phyloP scores from a whole-genome alignment of 768 basidiomycete genomes.

The Boletus pseudopeckii region DNA sequence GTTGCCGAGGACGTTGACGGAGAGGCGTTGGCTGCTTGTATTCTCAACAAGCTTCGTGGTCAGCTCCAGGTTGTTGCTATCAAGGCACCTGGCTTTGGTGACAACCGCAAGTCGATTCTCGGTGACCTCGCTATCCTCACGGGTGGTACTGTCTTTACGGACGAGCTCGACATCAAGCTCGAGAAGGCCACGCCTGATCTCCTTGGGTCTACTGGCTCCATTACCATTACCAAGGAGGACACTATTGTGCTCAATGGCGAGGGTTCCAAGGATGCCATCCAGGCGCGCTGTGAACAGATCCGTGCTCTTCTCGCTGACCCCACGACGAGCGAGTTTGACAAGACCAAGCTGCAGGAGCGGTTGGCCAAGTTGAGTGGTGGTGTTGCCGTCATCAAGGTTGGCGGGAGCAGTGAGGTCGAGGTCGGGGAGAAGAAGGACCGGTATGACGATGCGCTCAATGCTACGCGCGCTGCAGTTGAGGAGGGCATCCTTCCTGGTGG shows the following conservation, averaged over 20 bases:
- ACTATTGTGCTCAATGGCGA: constrained; percentile 94
- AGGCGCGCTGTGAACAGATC: constrained; percentile 95
- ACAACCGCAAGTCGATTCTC: constrained; percentile 98
- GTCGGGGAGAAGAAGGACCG: constrained; percentile 99
- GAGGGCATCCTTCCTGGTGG: constrained; percentile 98
- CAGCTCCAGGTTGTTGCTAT: constrained; percentile 92
- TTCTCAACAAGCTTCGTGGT: constrained; percentile 98
- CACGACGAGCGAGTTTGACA: constrained; percentile 91
- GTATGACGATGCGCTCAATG: constrained; percentile 95
- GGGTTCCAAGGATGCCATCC: constrained; percentile 85
- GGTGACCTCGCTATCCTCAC: constrained; percentile 97
- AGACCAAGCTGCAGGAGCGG: constrained; percentile 92
- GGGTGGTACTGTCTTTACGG: constrained; percentile 96
- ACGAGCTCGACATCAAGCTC: constrained; percentile 95
- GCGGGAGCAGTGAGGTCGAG: constrained; percentile 90
- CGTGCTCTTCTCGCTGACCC: constrained; percentile 76
- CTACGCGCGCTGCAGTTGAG: constrained; percentile 97
- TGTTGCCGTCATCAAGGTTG: constrained; percentile 98
- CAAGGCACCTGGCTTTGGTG: constrained; percentile 98
- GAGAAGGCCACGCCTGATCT: constrained; percentile 62
- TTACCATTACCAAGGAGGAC: constrained; percentile 97
- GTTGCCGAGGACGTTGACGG: constrained; percentile 98
- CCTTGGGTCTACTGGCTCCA: constrained; percentile 23
- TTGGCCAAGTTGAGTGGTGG: constrained; percentile 94
- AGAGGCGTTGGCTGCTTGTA: constrained; percentile 95